phyloP scores from a whole-genome alignment of 345 rosid species.

The Brassica incana region DNA sequence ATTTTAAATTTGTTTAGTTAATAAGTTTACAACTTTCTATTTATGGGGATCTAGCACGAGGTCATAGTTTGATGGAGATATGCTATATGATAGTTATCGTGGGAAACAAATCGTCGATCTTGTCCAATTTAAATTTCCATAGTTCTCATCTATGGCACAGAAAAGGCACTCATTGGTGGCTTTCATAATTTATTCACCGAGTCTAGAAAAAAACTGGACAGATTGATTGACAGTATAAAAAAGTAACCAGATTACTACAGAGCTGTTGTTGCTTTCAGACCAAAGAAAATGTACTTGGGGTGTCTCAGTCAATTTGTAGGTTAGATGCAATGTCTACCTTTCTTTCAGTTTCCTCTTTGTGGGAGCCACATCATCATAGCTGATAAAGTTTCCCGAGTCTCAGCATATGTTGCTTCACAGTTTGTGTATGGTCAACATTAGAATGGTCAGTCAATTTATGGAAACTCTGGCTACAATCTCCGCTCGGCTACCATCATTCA shows the following conservation, averaged over 20 bases:
- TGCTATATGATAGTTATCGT: neutral
- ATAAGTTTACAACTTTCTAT: too few relatives aligned
- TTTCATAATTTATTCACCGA: slow-evolving; percentile 6
- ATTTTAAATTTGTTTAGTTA: too few relatives aligned
- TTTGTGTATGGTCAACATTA: neutral
- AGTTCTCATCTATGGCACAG: neutral
- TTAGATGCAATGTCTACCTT: neutral
- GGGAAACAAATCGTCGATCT: neutral
- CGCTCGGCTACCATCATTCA: slow-evolving; percentile 3
- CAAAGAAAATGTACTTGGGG: neutral
- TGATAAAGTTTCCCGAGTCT: slow-evolving; percentile 2
- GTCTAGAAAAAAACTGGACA: neutral
- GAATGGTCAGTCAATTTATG: neutral
- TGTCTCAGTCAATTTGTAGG: neutral
- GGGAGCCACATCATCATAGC: neutral
- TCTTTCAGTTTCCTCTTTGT: neutral
- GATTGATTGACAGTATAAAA: slow-evolving; percentile 6
- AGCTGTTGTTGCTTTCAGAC: slow-evolving; percentile 2
- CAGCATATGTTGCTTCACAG: slow-evolving; percentile 5
- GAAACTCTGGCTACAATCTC: slow-evolving; percentile 4
- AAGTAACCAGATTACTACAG: neutral
- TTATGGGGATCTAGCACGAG: too few relatives aligned
- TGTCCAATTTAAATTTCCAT: too few relatives aligned
- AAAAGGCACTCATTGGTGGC: neutral
- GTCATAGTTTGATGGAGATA: too few relatives aligned